Conservation (phyloP, 345 rosid genomes). For the Murraya paniculata region DNA sequence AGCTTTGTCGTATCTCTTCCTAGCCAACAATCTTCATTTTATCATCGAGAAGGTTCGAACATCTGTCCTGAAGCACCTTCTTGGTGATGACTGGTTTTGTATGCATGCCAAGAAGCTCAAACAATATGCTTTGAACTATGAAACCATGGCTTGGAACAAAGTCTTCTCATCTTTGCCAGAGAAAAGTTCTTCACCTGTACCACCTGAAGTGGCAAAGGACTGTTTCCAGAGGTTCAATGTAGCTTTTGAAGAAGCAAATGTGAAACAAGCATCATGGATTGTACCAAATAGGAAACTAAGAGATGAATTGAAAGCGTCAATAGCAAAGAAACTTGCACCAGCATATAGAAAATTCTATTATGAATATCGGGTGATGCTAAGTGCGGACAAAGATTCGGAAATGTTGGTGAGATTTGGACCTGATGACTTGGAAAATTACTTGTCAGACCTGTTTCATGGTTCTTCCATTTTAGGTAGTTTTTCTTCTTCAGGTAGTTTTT, state of each 20-base stretch:
- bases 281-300: slow-evolving; percentile 56
- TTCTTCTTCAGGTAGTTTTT: slow-evolving; percentile 10
- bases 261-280: slow-evolving; percentile 56
- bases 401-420: slow-evolving; percentile 45
- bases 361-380: slow-evolving; percentile 25
- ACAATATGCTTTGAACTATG: slow-evolving; percentile 56
- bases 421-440: slow-evolving; percentile 59
- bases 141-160: slow-evolving; percentile 65
- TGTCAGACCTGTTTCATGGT: slow-evolving; percentile 74
- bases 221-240: slow-evolving; percentile 53
- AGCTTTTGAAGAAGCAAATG: slow-evolving; percentile 72
- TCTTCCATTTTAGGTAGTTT: slow-evolving; percentile 27
- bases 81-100: slow-evolving; percentile 74
- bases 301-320: slow-evolving; percentile 62
- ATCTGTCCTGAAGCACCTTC: slow-evolving; percentile 47
- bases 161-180: slow-evolving; percentile 57
- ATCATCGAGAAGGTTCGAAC: slow-evolving; percentile 49
- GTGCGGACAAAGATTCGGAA: slow-evolving; percentile 39
- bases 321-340: slow-evolving; percentile 55
- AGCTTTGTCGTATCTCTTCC: slow-evolving; percentile 70
- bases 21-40: slow-evolving; percentile 77
- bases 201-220: slow-evolving; percentile 44
- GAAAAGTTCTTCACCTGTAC: slow-evolving; percentile 21
- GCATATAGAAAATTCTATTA: slow-evolving; percentile 56
- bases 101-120: slow-evolving; percentile 49